Conservation (phyloP, 352 stramenopile species). For the Pythium biforme region DNA sequence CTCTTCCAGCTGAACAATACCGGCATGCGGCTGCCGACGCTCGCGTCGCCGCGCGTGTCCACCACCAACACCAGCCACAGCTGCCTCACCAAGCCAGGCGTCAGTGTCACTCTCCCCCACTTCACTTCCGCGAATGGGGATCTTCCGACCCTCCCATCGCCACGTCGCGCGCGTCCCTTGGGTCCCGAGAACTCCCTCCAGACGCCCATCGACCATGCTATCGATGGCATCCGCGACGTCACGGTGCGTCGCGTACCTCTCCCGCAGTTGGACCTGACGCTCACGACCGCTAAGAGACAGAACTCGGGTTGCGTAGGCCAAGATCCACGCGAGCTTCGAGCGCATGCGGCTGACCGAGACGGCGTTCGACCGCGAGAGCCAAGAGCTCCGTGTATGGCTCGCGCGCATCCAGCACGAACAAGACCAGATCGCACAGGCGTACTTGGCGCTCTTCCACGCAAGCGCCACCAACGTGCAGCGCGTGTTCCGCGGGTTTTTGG, state of each 20-base stretch:
- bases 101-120: neutral
- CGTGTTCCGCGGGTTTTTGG: constrained; percentile 80
- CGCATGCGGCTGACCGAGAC: constrained; percentile 27
- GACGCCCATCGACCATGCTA: constrained; percentile 13
- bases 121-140: constrained; percentile 6
- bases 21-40: neutral
- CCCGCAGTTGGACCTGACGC: too few relatives aligned
- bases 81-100: neutral
- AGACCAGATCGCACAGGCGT: constrained; percentile 11
- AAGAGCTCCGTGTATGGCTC: constrained; percentile 7
- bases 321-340: constrained; percentile 18
- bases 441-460: constrained; percentile 15
- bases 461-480: constrained; percentile 71
- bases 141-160: neutral
- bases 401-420: constrained; percentile 15
- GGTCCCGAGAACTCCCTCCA: neutral
- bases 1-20: neutral
- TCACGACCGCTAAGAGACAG: too few relatives aligned
- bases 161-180: neutral
- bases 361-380: constrained; percentile 17
- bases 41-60: neutral
- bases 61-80: neutral
- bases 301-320: neutral
- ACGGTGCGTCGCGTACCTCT: constrained; percentile 8
- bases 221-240: constrained; percentile 21